A percentile compares a stretch with the other conserved stretches of the same genome.
Evolutionary conservation across 2,329 filamentous ascomycete genomes (phyloP).

Genomic region (Aspergillus melleus): DNA sequence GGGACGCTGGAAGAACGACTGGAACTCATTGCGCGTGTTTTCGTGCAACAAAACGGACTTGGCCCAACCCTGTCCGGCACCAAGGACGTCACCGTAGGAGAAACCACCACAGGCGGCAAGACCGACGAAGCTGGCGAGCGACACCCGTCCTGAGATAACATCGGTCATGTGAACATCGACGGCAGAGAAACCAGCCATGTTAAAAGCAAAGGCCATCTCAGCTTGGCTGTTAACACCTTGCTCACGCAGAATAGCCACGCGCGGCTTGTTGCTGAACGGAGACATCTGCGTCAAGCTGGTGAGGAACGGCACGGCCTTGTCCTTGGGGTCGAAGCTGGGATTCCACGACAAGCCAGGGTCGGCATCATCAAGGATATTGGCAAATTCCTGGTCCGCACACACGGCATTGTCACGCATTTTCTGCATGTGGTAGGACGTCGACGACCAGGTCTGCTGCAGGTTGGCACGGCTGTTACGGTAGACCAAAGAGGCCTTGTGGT

Average conservation of each 20-base stretch:
- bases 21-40: slow-evolving; percentile 73
- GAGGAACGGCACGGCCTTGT: slow-evolving; percentile 71
- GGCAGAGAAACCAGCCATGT: slow-evolving; percentile 83
- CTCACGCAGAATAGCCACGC: slow-evolving; percentile 89
- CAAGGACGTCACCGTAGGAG: slow-evolving; percentile 88
- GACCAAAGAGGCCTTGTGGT: slow-evolving; percentile 67
- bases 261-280: slow-evolving; percentile 63
- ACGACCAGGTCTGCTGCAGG: slow-evolving; percentile 85
- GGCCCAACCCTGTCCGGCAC: slow-evolving; percentile 95
- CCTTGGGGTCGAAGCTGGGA: slow-evolving; percentile 75
- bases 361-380: slow-evolving; percentile 68
- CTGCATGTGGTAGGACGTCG: slow-evolving; percentile 89
- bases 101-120: slow-evolving; percentile 96
- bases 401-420: slow-evolving; percentile 82
- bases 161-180: slow-evolving; percentile 98
- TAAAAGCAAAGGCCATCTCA: slow-evolving; percentile 98
- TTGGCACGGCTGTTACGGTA: slow-evolving; percentile 68
- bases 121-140: slow-evolving; percentile 79
- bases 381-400: slow-evolving; percentile 82
- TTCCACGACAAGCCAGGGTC: slow-evolving; percentile 86
- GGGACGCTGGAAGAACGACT: slow-evolving; percentile 78
- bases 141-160: slow-evolving; percentile 73
- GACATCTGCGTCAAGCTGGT: slow-evolving; percentile 58
- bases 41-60: slow-evolving; percentile 86
- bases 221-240: slow-evolving; percentile 93